Percentiles rank a stretch among this genome's conserved stretches.
These are phyloP conservation scores for Wickerhamomyces sp. DNA, from an alignment of 1,139 yeast species.

Conservation along the genomic window DNA sequence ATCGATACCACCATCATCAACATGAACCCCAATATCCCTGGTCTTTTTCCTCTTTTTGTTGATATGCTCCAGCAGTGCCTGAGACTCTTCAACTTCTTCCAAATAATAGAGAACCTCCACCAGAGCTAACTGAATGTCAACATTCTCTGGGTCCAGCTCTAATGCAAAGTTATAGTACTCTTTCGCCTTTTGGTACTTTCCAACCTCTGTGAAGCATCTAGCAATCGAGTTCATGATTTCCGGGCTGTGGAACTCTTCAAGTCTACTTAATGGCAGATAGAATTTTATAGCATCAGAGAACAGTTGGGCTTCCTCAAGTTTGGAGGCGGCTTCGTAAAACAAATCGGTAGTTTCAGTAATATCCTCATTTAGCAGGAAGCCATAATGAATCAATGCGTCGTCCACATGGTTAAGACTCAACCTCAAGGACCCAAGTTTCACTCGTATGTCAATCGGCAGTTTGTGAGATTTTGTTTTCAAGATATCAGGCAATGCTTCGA, in stretches of 20 bases:
- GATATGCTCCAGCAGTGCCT: slow-evolving; percentile 51
- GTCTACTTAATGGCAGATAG: slow-evolving; percentile 47
- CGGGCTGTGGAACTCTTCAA: slow-evolving; percentile 44
- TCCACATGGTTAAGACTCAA: slow-evolving; percentile 56
- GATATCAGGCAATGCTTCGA: slow-evolving; percentile 32
- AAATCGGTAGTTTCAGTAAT: slow-evolving; percentile 67
- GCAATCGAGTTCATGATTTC: slow-evolving; percentile 64
- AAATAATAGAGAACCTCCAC: slow-evolving; percentile 77
- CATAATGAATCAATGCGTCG: slow-evolving; percentile 72
- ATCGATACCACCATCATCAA: not conserved
- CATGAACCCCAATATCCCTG: too few species aligned
- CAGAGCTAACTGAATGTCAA: slow-evolving; percentile 69
- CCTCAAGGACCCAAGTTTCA: slow-evolving; percentile 71
- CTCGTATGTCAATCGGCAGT: slow-evolving; percentile 83
- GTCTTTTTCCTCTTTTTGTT: slow-evolving; percentile 28
- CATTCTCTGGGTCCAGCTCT: slow-evolving; percentile 53
- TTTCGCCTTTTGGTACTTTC: slow-evolving; percentile 66
- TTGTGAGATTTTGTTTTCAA: slow-evolving; percentile 39
- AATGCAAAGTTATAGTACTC: slow-evolving; percentile 55
- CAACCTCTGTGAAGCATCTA: slow-evolving; percentile 71
- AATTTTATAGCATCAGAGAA: slow-evolving; percentile 70
- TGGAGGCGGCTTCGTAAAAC: slow-evolving; percentile 70
- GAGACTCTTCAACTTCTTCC: slow-evolving; percentile 63
- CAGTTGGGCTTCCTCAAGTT: slow-evolving; percentile 61
- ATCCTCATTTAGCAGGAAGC: slow-evolving; percentile 47